phyloP scores from a whole-genome alignment of 441 rosid genomes.

The Adansonia gregorii region DNA sequence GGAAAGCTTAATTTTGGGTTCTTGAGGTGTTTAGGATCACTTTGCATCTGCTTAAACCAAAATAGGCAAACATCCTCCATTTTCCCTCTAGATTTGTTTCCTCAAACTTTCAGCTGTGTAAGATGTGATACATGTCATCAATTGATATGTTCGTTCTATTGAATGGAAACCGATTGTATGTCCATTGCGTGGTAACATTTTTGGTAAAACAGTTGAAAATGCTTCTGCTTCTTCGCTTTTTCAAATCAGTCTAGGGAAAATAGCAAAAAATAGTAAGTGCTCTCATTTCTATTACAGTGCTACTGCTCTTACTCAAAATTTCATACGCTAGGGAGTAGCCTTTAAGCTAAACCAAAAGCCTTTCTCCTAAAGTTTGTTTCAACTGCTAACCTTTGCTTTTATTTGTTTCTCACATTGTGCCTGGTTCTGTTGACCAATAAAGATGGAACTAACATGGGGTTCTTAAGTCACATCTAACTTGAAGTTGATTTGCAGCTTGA shows the following conservation, averaged over 20 bases:
- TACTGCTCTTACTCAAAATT: background rate
- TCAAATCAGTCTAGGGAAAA: background rate
- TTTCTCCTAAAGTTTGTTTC: background rate
- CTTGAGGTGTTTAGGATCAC: background rate
- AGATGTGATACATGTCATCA: background rate
- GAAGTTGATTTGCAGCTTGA: background rate
- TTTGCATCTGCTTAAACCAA: background rate
- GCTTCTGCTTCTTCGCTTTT: background rate
- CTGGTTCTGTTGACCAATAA: background rate
- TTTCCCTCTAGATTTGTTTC: background rate
- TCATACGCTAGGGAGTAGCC: background rate
- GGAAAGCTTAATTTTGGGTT: background rate
- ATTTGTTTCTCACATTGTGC: background rate
- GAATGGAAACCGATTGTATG: background rate
- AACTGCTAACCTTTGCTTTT: background rate
- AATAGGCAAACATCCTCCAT: background rate
- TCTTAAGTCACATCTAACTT: background rate
- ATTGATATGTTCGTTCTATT: background rate
- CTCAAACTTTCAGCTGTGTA: background rate
- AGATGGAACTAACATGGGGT: background rate
- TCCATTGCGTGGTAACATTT: background rate
- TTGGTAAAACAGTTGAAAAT: background rate
- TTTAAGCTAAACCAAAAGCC: background rate
- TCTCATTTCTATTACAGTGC: background rate
- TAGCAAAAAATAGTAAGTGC: background rate